Base-by-base conservation (phyloP, 1,284 basidiomycete species). In the Hemileia vastatrix region DNA sequence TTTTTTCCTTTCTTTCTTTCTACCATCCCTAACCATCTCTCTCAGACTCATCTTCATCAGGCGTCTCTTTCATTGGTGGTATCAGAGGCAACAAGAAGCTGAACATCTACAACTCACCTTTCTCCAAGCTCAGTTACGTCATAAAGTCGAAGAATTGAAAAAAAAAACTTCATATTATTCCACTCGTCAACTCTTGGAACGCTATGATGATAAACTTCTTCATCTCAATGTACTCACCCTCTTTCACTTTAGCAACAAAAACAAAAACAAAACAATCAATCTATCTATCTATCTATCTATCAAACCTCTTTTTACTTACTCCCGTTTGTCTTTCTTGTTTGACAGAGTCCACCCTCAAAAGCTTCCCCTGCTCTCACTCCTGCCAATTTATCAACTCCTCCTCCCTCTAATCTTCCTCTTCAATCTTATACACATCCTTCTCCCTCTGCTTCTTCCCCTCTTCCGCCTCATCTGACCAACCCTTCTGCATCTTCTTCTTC, bases 101-200 rank as follows among this genome's bases (percentile, higher is more conserved):
- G 93, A 97, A 81, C 45, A 60, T 18, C 18, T 56, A 24, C 32
- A 55, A 33, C 27, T 59, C 11, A 44, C 49, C 11, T 31, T 49
- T 55, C 45, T 62, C 4, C 53, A 62, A 44, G 56, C 55, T 43
- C 76, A 79, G 0, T 80, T 96, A 9, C 82, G 88, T 68, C 86
- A 86, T 71, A 81, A 87, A 71, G 83, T 99, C 31, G 93, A 95
- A 68, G 93, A 96, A 72, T 88, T 98, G 70, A 99, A 99, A 80
- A 88, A 90, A 78, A 91, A 90, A 71, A 96, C 92, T 0, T 93
- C 94, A 71, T 99, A 89, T 77, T 91, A 99, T 75, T 84, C 84
- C 24, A 94, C 92, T 15, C 85, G 88, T 56, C 87, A 86, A 70
- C 81, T 99, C 52, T 80, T 99, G 13, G 91, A 96, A 74, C 84